Evolutionary conservation across 768 basidiomycete species (phyloP).

Genomic region (Mycena amicta): DNA sequence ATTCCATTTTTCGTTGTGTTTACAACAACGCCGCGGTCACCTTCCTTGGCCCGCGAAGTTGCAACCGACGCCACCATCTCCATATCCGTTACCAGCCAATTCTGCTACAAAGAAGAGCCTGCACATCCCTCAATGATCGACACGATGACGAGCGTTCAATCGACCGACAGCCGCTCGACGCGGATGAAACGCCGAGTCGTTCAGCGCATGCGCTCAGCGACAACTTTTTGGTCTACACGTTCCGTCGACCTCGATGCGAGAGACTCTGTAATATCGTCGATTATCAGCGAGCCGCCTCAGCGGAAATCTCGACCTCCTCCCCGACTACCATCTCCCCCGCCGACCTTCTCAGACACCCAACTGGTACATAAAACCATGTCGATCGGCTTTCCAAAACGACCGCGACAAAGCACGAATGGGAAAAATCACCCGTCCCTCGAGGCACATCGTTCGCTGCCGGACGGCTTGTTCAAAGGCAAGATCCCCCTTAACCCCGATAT

Average conservation of each 20-base stretch:
- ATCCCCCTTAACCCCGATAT: constrained; percentile 43
- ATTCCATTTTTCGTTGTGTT: constrained; percentile 53
- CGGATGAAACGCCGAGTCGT: neutral
- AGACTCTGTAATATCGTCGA: neutral
- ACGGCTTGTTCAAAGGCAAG: constrained; percentile 49
- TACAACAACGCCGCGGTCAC: constrained; percentile 40
- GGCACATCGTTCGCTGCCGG: constrained; percentile 35
- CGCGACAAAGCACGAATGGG: constrained; percentile 27
- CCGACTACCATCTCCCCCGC: neutral
- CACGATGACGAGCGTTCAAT: neutral
- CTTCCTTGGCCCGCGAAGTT: constrained; percentile 45
- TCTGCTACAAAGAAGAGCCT: constrained; percentile 33
- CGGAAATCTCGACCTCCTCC: neutral
- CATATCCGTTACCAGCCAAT: constrained; percentile 42
- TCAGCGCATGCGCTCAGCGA: constrained; percentile 5
- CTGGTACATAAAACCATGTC: constrained; percentile 37
- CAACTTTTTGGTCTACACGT: constrained; percentile 5
- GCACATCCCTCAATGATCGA: constrained; percentile 21
- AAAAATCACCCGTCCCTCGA: constrained; percentile 30
- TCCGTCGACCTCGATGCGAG: neutral
- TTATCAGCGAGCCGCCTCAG: neutral
- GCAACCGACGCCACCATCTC: constrained; percentile 47
- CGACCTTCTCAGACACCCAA: constrained; percentile 14
- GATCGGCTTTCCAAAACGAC: constrained; percentile 55
- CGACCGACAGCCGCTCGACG: constrained; percentile 3